These are phyloP conservation scores for Xylariomycetidae sp. DNA, from an alignment of 2,329 filamentous ascomycete species.

Conservation along the genomic window DNA sequence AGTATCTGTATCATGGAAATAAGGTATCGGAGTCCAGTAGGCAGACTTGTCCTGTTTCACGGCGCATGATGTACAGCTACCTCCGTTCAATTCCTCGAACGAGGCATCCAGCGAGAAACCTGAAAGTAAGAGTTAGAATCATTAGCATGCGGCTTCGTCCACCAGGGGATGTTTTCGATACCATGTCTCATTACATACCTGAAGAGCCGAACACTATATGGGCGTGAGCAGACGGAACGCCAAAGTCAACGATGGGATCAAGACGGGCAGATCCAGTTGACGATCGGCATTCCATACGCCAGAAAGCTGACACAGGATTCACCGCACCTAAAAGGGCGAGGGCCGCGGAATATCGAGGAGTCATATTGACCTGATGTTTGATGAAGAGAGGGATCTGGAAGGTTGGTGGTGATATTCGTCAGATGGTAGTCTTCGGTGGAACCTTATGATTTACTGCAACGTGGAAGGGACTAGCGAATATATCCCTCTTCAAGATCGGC, in stretches of 20 bases:
- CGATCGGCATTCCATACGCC: constrained; percentile 81
- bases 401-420: no score
- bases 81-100: constrained; percentile 52
- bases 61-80: constrained; percentile 74
- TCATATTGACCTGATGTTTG: constrained; percentile 13
- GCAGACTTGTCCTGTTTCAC: constrained; percentile 80
- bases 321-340: constrained; percentile 26
- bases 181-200: no score
- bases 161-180: no score
- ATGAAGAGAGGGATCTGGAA: no score
- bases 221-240: constrained; percentile 56
- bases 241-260: constrained; percentile 69
- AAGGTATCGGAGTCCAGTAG: constrained; percentile 79
- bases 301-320: constrained; percentile 62
- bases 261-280: constrained; percentile 65
- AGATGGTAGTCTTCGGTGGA: no score
- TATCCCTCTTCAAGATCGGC: no score
- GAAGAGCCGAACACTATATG: constrained; percentile 73
- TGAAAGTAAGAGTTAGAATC: constrained; percentile 27
- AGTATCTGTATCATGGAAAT: constrained; percentile 65
- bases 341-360: constrained; percentile 18
- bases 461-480: no score
- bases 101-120: constrained; percentile 59
- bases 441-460: no score
- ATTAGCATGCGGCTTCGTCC: background rate